Evolutionary conservation across 768 basidiomycete species (phyloP), one percentile per base, ranked within the genome.

Genomic region (Kwoniella dejecticola): DNA sequence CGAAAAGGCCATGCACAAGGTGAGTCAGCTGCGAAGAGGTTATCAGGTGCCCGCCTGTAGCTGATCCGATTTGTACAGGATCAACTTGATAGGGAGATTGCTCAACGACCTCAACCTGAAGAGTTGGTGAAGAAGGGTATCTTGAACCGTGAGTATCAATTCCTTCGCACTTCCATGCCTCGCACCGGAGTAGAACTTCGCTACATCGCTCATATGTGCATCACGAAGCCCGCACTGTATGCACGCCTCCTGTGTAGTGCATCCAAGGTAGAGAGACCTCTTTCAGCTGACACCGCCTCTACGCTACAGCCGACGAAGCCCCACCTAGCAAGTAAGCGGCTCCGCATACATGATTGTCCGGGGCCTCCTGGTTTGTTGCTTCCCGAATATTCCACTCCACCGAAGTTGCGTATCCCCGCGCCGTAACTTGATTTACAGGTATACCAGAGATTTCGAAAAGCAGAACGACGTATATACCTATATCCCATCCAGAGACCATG

Each of bases 111-210:
- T 33, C 82, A 82, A 63, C 79, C 84, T 4, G 85, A 85, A 58
- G 85, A 88, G 63, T 81, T 89, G 38, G 83, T 88, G 58, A 84
- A 85, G 76, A 83, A 82, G 58, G 87, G 86, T 10, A 88, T 89
- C 67, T 79, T 89, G 49, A 77, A 78, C 54, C 67, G 83, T 83
- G 56, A 72, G 80, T 72, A n/a, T 10, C 23, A 46, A 50, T 27
- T n/a, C 19, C 52, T 8, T 38, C n/a, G 21, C 42, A 57, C 23
- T 21, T 50, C 12, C 49, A 26, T 33, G 50, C 10, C n/a, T 15
- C 45, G 27, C 40, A 1, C 7, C 44, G n/a, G n/a, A n/a, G n/a
- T n/a, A n/a, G n/a, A n/a, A 46, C 24, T 13, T 27, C 31, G 12
- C 4, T 36, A 31, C 42, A 29, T 33, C 21, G 19, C 19, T 21